Base-by-base conservation (phyloP, 371 early-diverging fungal genomes). In the Batkoa obscura region DNA sequence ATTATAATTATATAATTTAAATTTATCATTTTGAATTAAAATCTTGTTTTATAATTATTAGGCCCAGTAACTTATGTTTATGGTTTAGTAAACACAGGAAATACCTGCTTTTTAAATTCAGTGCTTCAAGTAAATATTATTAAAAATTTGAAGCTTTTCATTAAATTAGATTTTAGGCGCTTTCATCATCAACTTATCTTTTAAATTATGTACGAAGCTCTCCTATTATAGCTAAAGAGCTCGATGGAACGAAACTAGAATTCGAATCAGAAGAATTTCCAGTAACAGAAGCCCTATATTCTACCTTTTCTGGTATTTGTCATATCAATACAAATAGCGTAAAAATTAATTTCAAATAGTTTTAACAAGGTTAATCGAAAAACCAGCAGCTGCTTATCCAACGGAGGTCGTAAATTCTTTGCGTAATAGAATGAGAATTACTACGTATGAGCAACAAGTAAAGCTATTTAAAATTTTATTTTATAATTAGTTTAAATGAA, bases 101-200 rank as follows among this genome's bases (percentile, higher is more conserved):
- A 94, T 65, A 81, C 91, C 34, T 94, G 95, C 64, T 94, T 89
- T 60, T 70, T 94, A 62, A 93, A 93, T 65, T 81, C 86, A 13
- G 88, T 91, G 9, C 65, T 93, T 30, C 95, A 94, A 79, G 84
- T 82, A 66, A 42, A 13, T 59, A 12, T 31, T n/a, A 12, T 34
- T 2, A 3, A 15, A 36, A 4, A 12, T 34, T 43, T n/a, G 17
- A 36, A 43, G 50, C 43, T 34, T 38, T 56, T 47, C 39, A 43
- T 33, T 58, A 49, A n/a, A 57, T 9, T 54, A 33, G 43, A 42
- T 32, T 8, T 52, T 61, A 80, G 76, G 72, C 78, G 6, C 65
- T 79, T 37, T 71, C 76, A 23, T 74, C 17, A 57, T 63, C 23
- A 58, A 77, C 45, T 61, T 70, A 55, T 65, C 62, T 57, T 8